Conservation (phyloP, 495 filamentous ascomycete species). For the Trichoderma orchidacearum region DNA sequence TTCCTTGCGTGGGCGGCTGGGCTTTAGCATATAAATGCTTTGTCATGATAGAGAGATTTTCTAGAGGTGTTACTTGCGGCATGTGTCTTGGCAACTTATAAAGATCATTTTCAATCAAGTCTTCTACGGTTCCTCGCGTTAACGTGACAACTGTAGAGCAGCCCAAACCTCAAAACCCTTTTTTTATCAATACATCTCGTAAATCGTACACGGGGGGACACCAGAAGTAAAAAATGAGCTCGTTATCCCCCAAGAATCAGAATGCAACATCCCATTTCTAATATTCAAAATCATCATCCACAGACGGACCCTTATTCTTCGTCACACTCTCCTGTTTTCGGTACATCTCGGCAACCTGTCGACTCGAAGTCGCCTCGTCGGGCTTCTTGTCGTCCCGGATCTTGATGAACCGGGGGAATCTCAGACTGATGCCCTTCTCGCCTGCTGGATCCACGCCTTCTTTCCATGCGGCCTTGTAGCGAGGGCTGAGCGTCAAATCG, state of each 20-base stretch:
- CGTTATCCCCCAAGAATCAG: no score
- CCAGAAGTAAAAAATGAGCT: no score
- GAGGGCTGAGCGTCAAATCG: constrained; percentile 80
- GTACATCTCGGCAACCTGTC: constrained; percentile 93
- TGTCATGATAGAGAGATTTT: no score
- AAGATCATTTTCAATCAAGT: no score
- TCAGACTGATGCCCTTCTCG: constrained; percentile 72
- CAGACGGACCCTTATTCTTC: constrained; percentile 61
- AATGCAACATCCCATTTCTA: constrained; percentile 17
- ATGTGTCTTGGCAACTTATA: no score
- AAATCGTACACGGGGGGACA: not conserved
- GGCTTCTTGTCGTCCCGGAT: constrained; percentile 86
- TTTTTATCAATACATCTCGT: not conserved
- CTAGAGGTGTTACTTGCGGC: not conserved
- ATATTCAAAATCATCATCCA: constrained; percentile 99
- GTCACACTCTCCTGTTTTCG: constrained; percentile 77
- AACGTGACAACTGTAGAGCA: no score
- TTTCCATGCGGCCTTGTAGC: constrained; percentile 68
- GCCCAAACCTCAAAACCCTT: no score
- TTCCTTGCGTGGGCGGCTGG: no score
- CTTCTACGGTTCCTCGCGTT: no score
- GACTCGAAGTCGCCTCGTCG: constrained; percentile 72
- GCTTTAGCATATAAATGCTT: no score
- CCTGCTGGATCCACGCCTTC: constrained; percentile 53
- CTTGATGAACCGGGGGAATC: constrained; percentile 88